phyloP scores from a whole-genome alignment of 441 rosid species.

The Pelargonium myrrhifolium region DNA sequence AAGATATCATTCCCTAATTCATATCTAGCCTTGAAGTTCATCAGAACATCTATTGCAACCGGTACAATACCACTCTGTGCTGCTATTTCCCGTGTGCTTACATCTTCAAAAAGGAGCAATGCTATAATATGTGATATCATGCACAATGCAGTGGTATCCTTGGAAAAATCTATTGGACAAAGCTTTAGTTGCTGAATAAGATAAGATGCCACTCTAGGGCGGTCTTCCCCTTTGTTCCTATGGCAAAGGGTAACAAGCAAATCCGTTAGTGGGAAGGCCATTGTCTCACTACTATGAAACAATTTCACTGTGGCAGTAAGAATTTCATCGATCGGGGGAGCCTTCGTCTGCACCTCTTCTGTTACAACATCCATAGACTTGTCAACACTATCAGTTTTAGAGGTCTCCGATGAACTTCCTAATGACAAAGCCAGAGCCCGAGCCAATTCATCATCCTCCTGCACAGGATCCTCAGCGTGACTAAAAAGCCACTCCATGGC shows the following conservation, averaged over 20 bases:
- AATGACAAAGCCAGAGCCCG: constrained; percentile 93
- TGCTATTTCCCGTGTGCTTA: constrained; percentile 67
- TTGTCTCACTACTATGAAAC: constrained; percentile 64
- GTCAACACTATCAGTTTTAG: constrained; percentile 66
- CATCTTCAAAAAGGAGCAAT: constrained; percentile 77
- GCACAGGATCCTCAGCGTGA: constrained; percentile 89
- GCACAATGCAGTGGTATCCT: constrained; percentile 63
- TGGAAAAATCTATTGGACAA: constrained; percentile 57
- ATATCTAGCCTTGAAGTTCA: constrained; percentile 49
- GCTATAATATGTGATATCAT: constrained; percentile 80
- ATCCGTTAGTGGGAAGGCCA: constrained; percentile 79
- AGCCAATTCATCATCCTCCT: constrained; percentile 97
- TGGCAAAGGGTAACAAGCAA: constrained; percentile 81
- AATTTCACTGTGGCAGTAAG: constrained; percentile 75
- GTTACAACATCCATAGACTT: constrained; percentile 50
- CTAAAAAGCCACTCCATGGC: constrained; percentile 94
- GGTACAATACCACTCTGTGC: constrained; percentile 66
- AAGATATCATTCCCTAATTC: constrained; percentile 43
- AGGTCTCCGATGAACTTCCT: constrained; percentile 79
- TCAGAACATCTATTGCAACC: constrained; percentile 58
- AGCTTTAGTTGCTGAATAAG: constrained; percentile 86
- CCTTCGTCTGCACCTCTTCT: constrained; percentile 46
- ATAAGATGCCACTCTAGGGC: constrained; percentile 59
- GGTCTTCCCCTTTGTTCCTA: constrained; percentile 74
- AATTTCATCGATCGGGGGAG: constrained; percentile 77